phyloP scores from a whole-genome alignment of 345 rosid genomes.

The Gossypium sturtianum region DNA sequence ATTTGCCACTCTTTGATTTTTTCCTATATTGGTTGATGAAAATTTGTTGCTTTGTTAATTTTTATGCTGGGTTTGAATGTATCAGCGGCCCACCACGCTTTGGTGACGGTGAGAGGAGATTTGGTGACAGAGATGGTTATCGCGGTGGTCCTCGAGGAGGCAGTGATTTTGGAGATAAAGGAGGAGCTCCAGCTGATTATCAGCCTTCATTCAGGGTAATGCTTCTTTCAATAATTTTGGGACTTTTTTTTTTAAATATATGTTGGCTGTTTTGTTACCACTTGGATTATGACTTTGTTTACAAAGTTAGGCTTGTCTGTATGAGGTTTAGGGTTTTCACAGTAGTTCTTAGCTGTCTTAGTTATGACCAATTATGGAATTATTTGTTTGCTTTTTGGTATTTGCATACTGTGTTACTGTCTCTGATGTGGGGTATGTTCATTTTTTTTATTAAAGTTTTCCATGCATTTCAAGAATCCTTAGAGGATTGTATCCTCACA shows the following conservation, averaged over 20 bases:
- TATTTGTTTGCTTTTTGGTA: background rate
- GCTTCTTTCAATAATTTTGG: background rate
- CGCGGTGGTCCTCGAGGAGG: constrained; percentile 78
- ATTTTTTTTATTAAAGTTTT: background rate
- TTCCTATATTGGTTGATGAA: background rate
- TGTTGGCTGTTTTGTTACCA: background rate
- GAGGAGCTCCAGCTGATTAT: constrained; percentile 89
- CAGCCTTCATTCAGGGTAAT: constrained; percentile 82
- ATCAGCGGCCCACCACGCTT: constrained; percentile 74
- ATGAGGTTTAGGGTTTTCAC: background rate
- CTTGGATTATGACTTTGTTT: background rate
- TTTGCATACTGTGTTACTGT: too few species aligned
- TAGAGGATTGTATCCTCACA: background rate
- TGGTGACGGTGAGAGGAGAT: constrained; percentile 74
- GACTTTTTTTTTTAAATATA: background rate
- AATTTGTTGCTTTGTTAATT: background rate
- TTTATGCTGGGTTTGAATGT: background rate
- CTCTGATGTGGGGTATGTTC: too few species aligned
- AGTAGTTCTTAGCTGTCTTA: background rate
- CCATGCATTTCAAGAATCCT: background rate
- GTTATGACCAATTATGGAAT: background rate
- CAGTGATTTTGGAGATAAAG: constrained; percentile 80
- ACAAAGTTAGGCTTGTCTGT: background rate
- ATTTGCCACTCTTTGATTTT: background rate
- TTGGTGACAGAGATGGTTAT: constrained; percentile 85